phyloP scores from a whole-genome alignment of 202 grass and related monocot genomes.

The Schoenoplectus triqueter region DNA sequence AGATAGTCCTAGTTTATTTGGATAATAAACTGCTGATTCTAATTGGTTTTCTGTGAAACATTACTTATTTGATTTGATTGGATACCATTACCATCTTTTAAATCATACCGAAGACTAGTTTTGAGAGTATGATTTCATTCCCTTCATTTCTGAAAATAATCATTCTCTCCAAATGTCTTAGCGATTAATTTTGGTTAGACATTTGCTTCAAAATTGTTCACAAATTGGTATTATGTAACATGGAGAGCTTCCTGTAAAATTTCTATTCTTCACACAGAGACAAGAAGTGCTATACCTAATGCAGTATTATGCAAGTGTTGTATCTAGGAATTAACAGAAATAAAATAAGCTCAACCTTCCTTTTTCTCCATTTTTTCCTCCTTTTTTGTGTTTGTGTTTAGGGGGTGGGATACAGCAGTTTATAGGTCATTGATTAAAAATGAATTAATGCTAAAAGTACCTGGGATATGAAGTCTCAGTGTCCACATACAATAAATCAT shows the following conservation, averaged over 20 bases:
- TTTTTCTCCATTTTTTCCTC: neutral
- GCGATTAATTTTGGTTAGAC: neutral
- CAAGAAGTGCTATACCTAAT: neutral
- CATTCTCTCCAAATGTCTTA: neutral
- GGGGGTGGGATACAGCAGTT: neutral
- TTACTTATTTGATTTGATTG: neutral
- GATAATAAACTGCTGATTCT: neutral
- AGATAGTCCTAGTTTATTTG: neutral
- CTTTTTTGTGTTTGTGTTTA: neutral
- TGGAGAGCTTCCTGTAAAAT: constrained; percentile 29
- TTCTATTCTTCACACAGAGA: neutral
- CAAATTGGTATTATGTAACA: neutral
- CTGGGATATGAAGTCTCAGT: constrained; percentile 6
- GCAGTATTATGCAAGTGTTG: neutral
- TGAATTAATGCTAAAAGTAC: neutral
- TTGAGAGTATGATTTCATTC: neutral
- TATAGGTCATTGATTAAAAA: neutral
- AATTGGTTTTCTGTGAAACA: constrained; percentile 12
- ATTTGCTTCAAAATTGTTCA: constrained; percentile 20
- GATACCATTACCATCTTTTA: neutral
- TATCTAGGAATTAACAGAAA: neutral
- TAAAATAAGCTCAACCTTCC: neutral
- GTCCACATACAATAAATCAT: constrained; percentile 16
- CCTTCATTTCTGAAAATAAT: constrained; percentile 1
- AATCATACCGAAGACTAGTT: constrained; percentile 7